These are phyloP conservation scores for Colletotrichum liaoningense DNA, from an alignment of 2,329 filamentous ascomycete genomes.

Conservation along the genomic window DNA sequence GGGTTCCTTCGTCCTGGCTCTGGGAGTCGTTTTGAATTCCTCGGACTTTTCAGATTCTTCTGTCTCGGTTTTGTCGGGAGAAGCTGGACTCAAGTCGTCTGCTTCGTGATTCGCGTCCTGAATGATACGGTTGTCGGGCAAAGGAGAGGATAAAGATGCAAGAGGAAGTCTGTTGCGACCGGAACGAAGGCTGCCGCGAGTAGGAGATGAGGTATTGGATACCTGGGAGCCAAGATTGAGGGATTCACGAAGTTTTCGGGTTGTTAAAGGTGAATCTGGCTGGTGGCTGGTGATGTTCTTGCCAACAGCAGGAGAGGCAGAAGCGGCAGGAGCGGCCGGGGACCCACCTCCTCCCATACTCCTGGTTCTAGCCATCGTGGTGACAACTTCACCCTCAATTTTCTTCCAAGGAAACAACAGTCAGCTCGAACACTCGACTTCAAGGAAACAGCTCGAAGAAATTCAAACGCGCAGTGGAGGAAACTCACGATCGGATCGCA, in stretches of 20 bases:
- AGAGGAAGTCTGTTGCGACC: not conserved
- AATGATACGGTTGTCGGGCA: not conserved
- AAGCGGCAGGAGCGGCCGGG: not conserved
- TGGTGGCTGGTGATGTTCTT: not conserved
- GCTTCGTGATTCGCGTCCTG: not conserved
- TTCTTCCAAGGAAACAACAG: too few species aligned
- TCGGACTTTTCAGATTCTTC: not conserved
- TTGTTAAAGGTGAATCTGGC: too few species aligned
- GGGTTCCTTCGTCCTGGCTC: not conserved
- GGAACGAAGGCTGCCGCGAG: not conserved
- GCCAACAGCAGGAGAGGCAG: not conserved
- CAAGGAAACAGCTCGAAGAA: not conserved
- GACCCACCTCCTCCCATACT: not conserved
- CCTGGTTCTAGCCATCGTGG: not conserved
- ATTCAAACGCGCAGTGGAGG: not conserved
- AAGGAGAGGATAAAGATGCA: not conserved
- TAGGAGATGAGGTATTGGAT: not conserved
- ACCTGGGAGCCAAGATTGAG: not conserved
- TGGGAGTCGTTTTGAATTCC: not conserved
- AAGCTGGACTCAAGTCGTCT: not conserved
- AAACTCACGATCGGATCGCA: not conserved
- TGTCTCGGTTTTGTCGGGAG: not conserved
- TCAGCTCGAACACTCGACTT: not conserved
- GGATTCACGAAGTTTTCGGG: too few species aligned
- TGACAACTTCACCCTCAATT: not conserved